Conservation (phyloP, 1,139 yeast genomes). For the Yamadazyma oceani region DNA sequence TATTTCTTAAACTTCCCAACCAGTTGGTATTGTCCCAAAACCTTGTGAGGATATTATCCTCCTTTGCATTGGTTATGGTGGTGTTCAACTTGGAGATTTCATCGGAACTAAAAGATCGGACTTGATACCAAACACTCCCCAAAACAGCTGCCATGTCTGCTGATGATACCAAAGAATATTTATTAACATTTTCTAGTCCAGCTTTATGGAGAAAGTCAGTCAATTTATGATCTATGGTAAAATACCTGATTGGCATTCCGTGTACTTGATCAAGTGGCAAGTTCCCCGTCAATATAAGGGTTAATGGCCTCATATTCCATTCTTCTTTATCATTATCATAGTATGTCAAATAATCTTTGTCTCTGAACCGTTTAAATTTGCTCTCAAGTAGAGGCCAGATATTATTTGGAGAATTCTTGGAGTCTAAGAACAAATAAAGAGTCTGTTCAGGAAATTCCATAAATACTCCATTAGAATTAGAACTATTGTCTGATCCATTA, state of each 20-base stretch:
- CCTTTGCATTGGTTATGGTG: constrained; percentile 31
- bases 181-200: constrained; percentile 13
- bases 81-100: constrained; percentile 21
- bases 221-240: constrained; percentile 40
- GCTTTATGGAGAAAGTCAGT: constrained; percentile 18
- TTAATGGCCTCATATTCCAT: constrained; percentile 33
- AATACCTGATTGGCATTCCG: constrained; percentile 27
- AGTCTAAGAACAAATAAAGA: constrained; percentile 41
- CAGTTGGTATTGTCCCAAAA: constrained; percentile 45
- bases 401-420: constrained; percentile 33
- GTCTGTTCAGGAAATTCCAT: constrained; percentile 38
- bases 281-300: constrained; percentile 42
- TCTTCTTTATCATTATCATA: constrained; percentile 26
- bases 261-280: constrained; percentile 32
- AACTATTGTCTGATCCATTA: constrained; percentile 23
- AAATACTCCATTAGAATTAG: constrained; percentile 33
- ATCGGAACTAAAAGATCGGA: constrained; percentile 18
- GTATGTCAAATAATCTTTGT: constrained; percentile 32
- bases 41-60: constrained; percentile 34
- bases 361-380: constrained; percentile 32
- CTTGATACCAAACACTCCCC: constrained; percentile 17
- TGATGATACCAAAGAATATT: constrained; percentile 38
- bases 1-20: constrained; percentile 30
- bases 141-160: constrained; percentile 30
- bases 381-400: constrained; percentile 33